Evolutionary conservation across 139 green algal species (phyloP).

Genomic region (Chloropicon primus): DNA sequence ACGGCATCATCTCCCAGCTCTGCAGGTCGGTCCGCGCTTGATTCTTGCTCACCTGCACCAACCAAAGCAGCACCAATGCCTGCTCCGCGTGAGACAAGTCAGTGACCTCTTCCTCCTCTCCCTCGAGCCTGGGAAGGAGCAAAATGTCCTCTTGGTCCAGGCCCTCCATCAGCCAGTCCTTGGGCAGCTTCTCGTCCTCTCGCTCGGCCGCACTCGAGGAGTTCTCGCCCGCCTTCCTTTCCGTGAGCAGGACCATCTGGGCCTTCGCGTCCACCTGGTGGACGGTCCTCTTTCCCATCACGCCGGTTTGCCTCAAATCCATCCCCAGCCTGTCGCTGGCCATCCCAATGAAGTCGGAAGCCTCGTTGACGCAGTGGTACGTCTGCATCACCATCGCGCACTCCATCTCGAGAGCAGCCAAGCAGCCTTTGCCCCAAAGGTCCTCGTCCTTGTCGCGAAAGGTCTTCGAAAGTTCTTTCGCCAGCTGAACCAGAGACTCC

Average conservation of each 20-base stretch:
- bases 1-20: slow-evolving; percentile 63
- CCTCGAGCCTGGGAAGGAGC: background rate
- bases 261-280: slow-evolving; percentile 74
- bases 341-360: background rate
- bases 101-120: background rate
- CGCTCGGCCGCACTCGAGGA: slow-evolving; percentile 1
- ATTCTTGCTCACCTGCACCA: slow-evolving; percentile 37
- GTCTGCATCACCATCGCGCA: background rate
- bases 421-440: background rate
- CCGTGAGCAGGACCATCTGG: slow-evolving; percentile 45
- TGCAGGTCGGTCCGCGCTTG: slow-evolving; percentile 22
- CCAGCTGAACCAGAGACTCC: background rate
- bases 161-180: background rate
- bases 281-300: slow-evolving; percentile 62
- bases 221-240: background rate
- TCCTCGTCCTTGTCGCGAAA: background rate
- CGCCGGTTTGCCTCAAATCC: background rate
- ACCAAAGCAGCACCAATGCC: slow-evolving; percentile 46
- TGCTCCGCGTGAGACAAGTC: slow-evolving; percentile 41
- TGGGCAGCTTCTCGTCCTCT: background rate
- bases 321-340: background rate
- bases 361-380: background rate
- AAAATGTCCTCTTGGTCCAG: slow-evolving; percentile 8
- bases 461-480: background rate
- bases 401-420: background rate